phyloP scores from a whole-genome alignment of 805 yeast species.

The Cyberlindnera galapagoensis region DNA sequence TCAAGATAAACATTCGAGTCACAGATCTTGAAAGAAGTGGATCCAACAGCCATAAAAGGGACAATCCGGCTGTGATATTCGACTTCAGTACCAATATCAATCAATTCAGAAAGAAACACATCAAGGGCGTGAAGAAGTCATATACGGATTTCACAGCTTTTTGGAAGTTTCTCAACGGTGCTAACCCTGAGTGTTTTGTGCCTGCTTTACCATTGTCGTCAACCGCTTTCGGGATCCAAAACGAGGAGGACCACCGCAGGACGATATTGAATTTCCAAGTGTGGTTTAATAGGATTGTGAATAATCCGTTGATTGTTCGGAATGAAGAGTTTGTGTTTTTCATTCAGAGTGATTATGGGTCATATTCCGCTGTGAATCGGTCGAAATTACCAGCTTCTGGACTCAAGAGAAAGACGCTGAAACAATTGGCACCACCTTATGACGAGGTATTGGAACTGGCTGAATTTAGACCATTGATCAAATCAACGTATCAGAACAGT shows the following conservation, averaged over 20 bases:
- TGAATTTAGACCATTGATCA: slow-evolving; percentile 80
- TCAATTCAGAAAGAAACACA: slow-evolving; percentile 61
- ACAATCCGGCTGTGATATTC: slow-evolving; percentile 74
- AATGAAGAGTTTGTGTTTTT: slow-evolving; percentile 87
- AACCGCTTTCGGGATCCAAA: slow-evolving; percentile 77
- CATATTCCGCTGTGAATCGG: slow-evolving; percentile 43
- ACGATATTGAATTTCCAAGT: slow-evolving; percentile 58
- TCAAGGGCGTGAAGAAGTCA: slow-evolving; percentile 74
- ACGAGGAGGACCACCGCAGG: slow-evolving; percentile 67
- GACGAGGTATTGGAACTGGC: slow-evolving; percentile 81
- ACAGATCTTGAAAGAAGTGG: slow-evolving; percentile 66
- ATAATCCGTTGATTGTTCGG: slow-evolving; percentile 72
- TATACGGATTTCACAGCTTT: slow-evolving; percentile 70
- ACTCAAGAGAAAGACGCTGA: slow-evolving; percentile 77
- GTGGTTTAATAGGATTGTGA: slow-evolving; percentile 75
- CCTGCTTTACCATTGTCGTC: slow-evolving; percentile 77
- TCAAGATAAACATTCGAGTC: slow-evolving; percentile 48
- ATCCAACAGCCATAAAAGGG: slow-evolving; percentile 43
- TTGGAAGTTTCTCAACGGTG: slow-evolving; percentile 69
- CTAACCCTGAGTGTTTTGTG: slow-evolving; percentile 87
- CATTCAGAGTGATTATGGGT: slow-evolving; percentile 66
- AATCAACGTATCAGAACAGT: slow-evolving; percentile 57
- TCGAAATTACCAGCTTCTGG: slow-evolving; percentile 74
- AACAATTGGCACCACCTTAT: slow-evolving; percentile 87
- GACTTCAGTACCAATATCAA: slow-evolving; percentile 68